phyloP scores from a whole-genome alignment of 1,139 yeast genomes.

The Candida anutae region DNA sequence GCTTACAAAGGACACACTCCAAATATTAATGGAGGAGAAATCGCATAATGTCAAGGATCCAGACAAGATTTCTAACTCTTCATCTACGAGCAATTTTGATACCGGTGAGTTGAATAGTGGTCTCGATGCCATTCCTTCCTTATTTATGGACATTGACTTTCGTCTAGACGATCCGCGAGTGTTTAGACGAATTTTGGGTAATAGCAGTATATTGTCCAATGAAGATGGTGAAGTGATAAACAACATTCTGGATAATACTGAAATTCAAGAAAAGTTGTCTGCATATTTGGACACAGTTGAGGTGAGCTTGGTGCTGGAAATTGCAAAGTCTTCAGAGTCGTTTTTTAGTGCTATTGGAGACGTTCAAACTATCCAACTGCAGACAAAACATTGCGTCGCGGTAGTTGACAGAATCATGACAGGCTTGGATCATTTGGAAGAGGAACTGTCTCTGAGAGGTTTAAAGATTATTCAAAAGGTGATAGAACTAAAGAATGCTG shows the following conservation, averaged over 20 bases:
- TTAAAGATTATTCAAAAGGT: constrained; percentile 44
- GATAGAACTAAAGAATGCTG: constrained; percentile 52
- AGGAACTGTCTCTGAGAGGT: constrained; percentile 46
- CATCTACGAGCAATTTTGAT: constrained; percentile 8
- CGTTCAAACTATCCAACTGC: constrained; percentile 52
- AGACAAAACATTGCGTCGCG: constrained; percentile 46
- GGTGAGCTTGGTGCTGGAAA: constrained; percentile 69
- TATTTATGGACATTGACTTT: constrained; percentile 63
- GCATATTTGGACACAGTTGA: constrained; percentile 84
- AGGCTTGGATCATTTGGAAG: constrained; percentile 37
- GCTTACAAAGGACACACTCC: constrained; percentile 43
- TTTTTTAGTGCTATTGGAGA: constrained; percentile 83
- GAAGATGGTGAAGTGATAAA: constrained; percentile 10
- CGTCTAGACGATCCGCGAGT: constrained; percentile 83
- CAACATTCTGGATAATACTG: constrained; percentile 32
- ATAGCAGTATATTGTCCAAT: constrained; percentile 31
- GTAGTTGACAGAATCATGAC: constrained; percentile 39
- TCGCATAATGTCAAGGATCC: constrained; percentile 9
- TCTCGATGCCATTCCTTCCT: constrained; percentile 48
- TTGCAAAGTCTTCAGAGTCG: constrained; percentile 74
- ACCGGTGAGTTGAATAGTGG: constrained; percentile 9
- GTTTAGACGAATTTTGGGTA: constrained; percentile 65
- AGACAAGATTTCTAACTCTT: constrained; percentile 8
- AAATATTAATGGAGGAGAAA: constrained; percentile 26
- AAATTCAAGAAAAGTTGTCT: constrained; percentile 73